Evolutionary conservation across 208 protist genomes (phyloP).

Genomic region (Leptomonas pyrrhocoris): DNA sequence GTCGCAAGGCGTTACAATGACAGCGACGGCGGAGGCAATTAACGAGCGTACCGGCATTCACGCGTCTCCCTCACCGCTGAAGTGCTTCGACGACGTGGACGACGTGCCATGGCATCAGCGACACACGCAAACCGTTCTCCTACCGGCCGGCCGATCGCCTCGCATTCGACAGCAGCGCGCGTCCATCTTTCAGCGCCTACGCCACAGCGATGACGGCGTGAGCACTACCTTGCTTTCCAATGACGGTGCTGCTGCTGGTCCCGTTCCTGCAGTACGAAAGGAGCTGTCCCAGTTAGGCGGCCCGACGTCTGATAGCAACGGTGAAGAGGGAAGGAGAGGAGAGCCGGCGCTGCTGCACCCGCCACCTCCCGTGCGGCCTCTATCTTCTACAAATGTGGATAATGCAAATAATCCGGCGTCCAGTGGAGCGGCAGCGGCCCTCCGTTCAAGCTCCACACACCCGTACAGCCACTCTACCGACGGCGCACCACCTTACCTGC

Average conservation of each 20-base stretch:
- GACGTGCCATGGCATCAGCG: background rate
- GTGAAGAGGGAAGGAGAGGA: background rate
- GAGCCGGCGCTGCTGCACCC: background rate
- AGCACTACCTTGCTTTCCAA: background rate
- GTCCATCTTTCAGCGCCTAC: slow-evolving; percentile 31
- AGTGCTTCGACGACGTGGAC: slow-evolving; percentile 23
- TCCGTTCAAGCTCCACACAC: background rate
- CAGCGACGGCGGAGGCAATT: background rate
- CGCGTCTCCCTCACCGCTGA: background rate
- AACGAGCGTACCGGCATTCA: too few relatives aligned
- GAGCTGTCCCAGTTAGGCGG: too few relatives aligned
- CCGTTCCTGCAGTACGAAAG: too few relatives aligned
- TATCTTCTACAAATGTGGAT: background rate
- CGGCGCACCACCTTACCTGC: background rate
- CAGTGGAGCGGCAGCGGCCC: background rate
- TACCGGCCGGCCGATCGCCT: background rate
- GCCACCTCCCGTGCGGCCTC: slow-evolving; percentile 9
- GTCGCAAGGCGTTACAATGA: background rate
- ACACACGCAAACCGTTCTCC: background rate
- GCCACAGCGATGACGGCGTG: background rate
- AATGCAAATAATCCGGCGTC: background rate
- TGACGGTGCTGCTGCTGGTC: background rate
- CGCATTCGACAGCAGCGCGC: slow-evolving; percentile 18
- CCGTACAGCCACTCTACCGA: background rate
- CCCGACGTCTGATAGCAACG: too few relatives aligned